phyloP scores from a whole-genome alignment of 108 stramenopile genomes.

The Asterionellopsis glacialis region DNA sequence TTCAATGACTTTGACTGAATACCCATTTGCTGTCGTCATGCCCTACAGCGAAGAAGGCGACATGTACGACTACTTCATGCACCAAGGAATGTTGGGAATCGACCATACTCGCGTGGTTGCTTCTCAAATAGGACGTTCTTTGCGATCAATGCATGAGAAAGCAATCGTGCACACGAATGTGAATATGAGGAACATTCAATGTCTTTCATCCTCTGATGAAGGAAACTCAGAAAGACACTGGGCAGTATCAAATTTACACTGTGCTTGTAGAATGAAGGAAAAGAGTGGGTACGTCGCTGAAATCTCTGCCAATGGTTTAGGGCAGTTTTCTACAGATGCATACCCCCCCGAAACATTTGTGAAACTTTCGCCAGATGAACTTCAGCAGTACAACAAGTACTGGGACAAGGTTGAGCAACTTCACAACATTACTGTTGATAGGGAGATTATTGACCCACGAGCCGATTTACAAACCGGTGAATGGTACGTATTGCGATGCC shows the following conservation, averaged over 20 bases:
- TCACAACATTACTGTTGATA: constrained; percentile 30
- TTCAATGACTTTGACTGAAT: constrained; percentile 25
- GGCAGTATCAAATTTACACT: constrained; percentile 40
- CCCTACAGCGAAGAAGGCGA: constrained; percentile 45
- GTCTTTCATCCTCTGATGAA: constrained; percentile 20
- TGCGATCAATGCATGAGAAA: constrained; percentile 48
- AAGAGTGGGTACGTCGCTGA: constrained; percentile 18
- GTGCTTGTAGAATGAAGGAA: constrained; percentile 1
- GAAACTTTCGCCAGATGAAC: constrained; percentile 26
- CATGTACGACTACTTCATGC: constrained; percentile 36
- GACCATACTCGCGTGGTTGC: constrained; percentile 24
- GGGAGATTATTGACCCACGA: constrained; percentile 40
- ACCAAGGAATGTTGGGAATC: constrained; percentile 22
- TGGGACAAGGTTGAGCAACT: constrained; percentile 37
- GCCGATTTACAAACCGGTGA: constrained; percentile 31
- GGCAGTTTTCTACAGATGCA: constrained; percentile 33
- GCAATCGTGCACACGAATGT: constrained; percentile 40
- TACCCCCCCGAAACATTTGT: constrained; percentile 60
- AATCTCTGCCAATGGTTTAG: constrained; percentile 36
- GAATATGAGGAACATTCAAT: constrained; percentile 20
- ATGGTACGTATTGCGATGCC: constrained; percentile 54
- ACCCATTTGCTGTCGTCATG: constrained; percentile 61
- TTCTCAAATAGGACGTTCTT: constrained; percentile 34
- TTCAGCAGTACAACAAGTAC: constrained; percentile 31
- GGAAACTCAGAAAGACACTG: constrained; percentile 30